Base-by-base conservation (phyloP, 2,329 filamentous ascomycete genomes). In the Fusarium sp. region DNA sequence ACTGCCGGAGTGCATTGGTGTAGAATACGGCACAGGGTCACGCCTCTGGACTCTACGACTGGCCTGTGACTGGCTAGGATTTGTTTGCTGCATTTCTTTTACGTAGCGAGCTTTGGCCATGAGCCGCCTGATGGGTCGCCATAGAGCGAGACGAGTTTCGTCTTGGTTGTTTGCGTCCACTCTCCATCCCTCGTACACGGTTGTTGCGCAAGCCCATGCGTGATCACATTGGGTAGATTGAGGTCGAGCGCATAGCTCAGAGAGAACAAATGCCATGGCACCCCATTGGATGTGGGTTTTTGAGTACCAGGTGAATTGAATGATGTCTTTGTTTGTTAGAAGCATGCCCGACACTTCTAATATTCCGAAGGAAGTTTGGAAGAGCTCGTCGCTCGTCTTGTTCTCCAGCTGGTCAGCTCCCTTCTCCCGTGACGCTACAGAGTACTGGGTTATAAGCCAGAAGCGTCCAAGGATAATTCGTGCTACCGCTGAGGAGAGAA, bases 51-150 rank as follows among this genome's bases (percentile, higher is more conserved):
- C 31, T 0, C 16, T 39, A 8, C 23, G 31, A 0, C 18, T 18
- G 0, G 23, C 7, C 3, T 26, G 16, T 0, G 31, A 26, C 6
- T 33, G 18, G 0, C 47, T 31, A 0, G 47, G 47, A 0, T 23
- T 39, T 0, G 47, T 50, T 2, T 39, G 47, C 13, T 39, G 47
- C 47, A 39, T 39, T 1, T 50, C 47, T 28, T 39, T 50, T 0
- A 50, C 33, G 1, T 50, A 50, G 8, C 47, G 47, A 21, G 47
- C 47, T 10, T 50, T 50, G 0, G 47, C 47, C 47, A 50, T 50
- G 16, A 50, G 47, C 18, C 47, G 16, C 7, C 39, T 50, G 12
- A 50, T 50, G 5, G 47, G 47, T 3, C 47, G 5, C 47, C 47
- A 50, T 3, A 50, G 39, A 0, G 47, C 47, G 24, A 50, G 47